Base-by-base conservation (phyloP, 306 rosid species). In the Prunus campanulata region DNA sequence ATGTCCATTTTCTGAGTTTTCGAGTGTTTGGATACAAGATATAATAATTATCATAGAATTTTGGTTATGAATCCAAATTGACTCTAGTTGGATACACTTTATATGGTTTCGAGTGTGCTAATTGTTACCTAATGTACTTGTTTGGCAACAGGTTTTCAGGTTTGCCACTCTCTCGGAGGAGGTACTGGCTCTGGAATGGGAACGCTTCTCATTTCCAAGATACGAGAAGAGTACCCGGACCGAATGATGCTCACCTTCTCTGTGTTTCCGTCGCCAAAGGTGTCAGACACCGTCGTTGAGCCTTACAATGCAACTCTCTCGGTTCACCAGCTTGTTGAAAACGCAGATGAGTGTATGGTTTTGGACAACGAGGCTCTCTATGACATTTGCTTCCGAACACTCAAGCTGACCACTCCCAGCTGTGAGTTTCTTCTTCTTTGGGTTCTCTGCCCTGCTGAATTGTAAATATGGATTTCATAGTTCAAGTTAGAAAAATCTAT, bases 121-220 rank as follows among this genome's bases (percentile, higher is more conserved):
- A 25, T 42, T 48, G 68, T 44, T 25, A 22, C 2, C 5, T 44
- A 11, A 8, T 24, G 55, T 3, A 3, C 32, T 24, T 70, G 24
- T 44, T 71, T n/a, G 16, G 24, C 10, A 9, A 29, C 85, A 87
- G 90, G 90, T 16, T 87, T 87, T 76, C 91, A 87, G 83, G 91
- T 87, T 32, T 87, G 91, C 64, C 91, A 87, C 77, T 87, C 91
- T 0, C 66, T 87, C 49, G 91, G 91, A 24, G 91, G 89, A 5
- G 91, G 91, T 19, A 87, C 89, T n/a, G 91, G 91, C 6, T 87
- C 91, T 12, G 91, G 91, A 71, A 87, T 85, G 91, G 88, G 91
- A 68, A 87, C 91, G 0, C 88, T 87, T 68, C 87, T 85, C 39
- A 87, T 87, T 56, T 87, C 91, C 3, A 87, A 87, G 84, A 87